Percentiles rank a stretch among this genome's conserved stretches.
These are phyloP conservation scores for Solanum lycopersicoides DNA, from an alignment of 257 asterid species.

Conservation along the genomic window DNA sequence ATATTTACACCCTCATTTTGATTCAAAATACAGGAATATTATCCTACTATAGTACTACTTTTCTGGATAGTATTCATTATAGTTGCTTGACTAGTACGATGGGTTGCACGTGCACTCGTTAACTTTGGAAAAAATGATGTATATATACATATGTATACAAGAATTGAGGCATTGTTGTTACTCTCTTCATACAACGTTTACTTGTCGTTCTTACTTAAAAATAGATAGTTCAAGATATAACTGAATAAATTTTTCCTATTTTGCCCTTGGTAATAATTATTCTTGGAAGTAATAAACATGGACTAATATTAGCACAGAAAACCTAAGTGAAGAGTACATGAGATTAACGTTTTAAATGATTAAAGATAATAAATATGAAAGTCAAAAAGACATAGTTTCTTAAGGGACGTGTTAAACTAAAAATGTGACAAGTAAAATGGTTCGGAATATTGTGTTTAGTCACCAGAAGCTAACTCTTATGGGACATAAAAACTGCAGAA, in stretches of 20 bases:
- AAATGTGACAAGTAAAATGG: not conserved
- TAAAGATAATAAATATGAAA: not conserved
- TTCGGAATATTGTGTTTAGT: not conserved
- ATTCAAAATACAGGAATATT: not conserved
- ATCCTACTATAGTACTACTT: not conserved
- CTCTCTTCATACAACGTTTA: not conserved
- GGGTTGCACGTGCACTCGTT: not conserved
- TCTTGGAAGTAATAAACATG: not conserved
- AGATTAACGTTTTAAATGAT: too few relatives aligned
- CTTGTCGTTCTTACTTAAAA: not conserved
- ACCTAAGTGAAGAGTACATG: not conserved
- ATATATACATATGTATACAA: not conserved
- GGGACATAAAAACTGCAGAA: not conserved
- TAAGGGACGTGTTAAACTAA: not conserved
- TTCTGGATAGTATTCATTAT: not conserved
- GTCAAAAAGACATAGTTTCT: not conserved
- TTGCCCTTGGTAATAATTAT: not conserved
- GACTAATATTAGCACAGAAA: not conserved
- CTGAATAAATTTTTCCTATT: too few relatives aligned
- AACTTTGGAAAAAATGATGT: not conserved
- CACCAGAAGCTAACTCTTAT: not conserved
- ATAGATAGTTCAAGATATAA: not conserved
- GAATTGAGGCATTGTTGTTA: not conserved
- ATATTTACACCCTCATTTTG: not conserved
- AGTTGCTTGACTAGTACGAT: not conserved